These are phyloP conservation scores for Davidsoniella virescens DNA, from an alignment of 2,329 filamentous ascomycete species.

Conservation along the genomic window DNA sequence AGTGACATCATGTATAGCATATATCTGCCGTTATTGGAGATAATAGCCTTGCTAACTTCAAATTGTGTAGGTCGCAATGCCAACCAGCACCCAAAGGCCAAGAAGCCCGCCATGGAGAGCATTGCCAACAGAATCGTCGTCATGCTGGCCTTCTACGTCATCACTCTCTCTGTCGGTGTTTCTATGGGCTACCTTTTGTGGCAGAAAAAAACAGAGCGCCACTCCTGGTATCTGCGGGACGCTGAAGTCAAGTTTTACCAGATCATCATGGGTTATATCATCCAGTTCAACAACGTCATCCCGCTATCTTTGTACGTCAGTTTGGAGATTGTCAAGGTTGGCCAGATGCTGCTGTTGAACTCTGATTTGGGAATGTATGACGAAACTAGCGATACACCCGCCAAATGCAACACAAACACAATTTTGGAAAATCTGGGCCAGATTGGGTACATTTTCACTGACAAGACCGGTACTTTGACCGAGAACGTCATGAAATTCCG, in stretches of 20 bases:
- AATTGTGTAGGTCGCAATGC: constrained; percentile 48
- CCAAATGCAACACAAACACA: constrained; percentile 80
- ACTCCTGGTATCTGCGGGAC: constrained; percentile 59
- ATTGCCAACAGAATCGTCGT: constrained; percentile 71
- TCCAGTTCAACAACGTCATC: constrained; percentile 95
- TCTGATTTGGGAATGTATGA: constrained; percentile 84
- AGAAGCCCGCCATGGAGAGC: constrained; percentile 60
- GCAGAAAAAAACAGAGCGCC: constrained; percentile 47
- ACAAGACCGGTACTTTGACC: constrained; percentile 88
- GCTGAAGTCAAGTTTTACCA: constrained; percentile 62
- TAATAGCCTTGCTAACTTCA: background rate
- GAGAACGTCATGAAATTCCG: constrained; percentile 94
- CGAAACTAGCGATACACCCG: constrained; percentile 64
- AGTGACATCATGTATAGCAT: background rate
- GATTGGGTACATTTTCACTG: constrained; percentile 78
- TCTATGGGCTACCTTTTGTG: constrained; percentile 71
- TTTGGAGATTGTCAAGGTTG: constrained; percentile 73
- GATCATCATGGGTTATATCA: constrained; percentile 77
- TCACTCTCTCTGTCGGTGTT: constrained; percentile 63
- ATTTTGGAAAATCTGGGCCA: constrained; percentile 91
- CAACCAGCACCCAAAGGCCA: constrained; percentile 73
- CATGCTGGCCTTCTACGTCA: constrained; percentile 62
- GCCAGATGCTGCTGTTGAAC: constrained; percentile 62
- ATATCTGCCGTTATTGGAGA: background rate
- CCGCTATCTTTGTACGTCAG: constrained; percentile 83